Percentiles rank a stretch among this genome's conserved stretches.
Evolutionary conservation across 2,329 filamentous ascomycete species (phyloP).

Genomic region (Calonectria multiphialidica): DNA sequence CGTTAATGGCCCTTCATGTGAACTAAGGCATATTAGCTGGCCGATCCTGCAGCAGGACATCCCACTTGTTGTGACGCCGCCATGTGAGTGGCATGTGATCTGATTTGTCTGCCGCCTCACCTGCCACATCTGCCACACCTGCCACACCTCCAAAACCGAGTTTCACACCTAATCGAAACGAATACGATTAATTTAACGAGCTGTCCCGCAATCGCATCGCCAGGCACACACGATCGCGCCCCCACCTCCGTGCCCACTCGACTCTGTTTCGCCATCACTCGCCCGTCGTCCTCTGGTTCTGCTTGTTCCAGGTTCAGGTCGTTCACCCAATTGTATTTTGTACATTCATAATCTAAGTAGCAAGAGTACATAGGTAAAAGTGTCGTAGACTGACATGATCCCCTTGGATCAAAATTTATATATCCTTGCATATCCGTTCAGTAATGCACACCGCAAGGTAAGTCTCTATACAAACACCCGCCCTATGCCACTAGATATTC

Average conservation of each 20-base stretch:
- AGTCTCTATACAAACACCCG: not conserved
- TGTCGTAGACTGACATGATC: not conserved
- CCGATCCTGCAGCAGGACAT: constrained; percentile 17
- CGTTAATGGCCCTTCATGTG: not conserved
- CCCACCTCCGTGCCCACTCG: not conserved
- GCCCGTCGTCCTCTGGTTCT: not conserved
- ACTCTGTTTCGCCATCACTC: not conserved
- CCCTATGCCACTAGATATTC: not conserved
- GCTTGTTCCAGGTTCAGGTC: not conserved
- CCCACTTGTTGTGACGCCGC: not conserved
- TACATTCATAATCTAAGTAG: constrained; percentile 1
- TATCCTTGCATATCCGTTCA: not conserved
- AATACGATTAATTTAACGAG: constrained; percentile 9
- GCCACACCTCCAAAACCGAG: not conserved
- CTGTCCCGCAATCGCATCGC: not conserved
- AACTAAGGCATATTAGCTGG: not conserved
- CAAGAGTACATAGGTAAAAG: constrained; percentile 3
- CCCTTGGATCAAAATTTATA: not conserved
- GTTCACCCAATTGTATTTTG: not conserved
- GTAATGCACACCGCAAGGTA: constrained; percentile 4
- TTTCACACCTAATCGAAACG: constrained; percentile 6
- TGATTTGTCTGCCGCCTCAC: constrained; percentile 5
- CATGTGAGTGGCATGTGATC: constrained; percentile 18
- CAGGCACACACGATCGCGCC: not conserved
- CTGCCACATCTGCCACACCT: not conserved